Percentiles rank a stretch among this genome's conserved stretches.
Evolutionary conservation across 768 basidiomycete genomes (phyloP).

Genomic region (Suillus decipiens): DNA sequence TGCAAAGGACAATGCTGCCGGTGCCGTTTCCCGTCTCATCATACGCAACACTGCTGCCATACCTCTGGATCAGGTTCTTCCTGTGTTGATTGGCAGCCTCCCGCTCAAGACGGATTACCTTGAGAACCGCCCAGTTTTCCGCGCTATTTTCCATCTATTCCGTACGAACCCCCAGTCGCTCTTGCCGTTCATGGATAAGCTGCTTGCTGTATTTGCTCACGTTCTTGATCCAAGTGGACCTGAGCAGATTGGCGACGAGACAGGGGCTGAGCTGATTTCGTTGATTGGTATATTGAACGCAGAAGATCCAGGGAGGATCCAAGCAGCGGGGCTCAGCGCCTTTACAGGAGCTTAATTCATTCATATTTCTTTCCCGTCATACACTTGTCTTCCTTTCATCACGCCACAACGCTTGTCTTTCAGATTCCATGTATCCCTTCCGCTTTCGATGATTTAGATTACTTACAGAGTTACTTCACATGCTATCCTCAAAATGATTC

Average conservation of each 20-base stretch:
- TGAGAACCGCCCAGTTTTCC: conserved; percentile 90
- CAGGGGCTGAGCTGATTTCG: conserved; percentile 71
- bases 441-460: conserved; percentile 23
- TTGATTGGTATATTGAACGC: conserved; percentile 72
- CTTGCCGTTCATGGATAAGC: conserved; percentile 72
- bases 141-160: conserved; percentile 87
- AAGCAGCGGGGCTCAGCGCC: conserved; percentile 69
- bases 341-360: conserved; percentile 44
- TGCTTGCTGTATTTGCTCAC: conserved; percentile 77
- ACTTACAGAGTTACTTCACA: conserved; percentile 14
- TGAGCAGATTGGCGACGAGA: conserved; percentile 82
- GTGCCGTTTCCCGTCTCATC: conserved; percentile 88
- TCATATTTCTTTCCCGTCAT: conserved; percentile 6
- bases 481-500: conserved; percentile 14
- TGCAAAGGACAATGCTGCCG: conserved; percentile 96
- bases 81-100: conserved; percentile 76
- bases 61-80: conserved; percentile 90
- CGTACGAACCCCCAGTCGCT: conserved; percentile 70
- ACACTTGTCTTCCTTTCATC: conserved; percentile 1
- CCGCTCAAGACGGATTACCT: conserved; percentile 87
- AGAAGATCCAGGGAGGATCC: conserved; percentile 77
- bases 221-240: conserved; percentile 75
- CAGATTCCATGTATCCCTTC: conserved; percentile 5
- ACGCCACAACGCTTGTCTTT: conserved; percentile 4
- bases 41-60: conserved; percentile 74